These are phyloP conservation scores for Aspergillus fijiensis DNA, from an alignment of 2,329 filamentous ascomycete species.

Conservation along the genomic window DNA sequence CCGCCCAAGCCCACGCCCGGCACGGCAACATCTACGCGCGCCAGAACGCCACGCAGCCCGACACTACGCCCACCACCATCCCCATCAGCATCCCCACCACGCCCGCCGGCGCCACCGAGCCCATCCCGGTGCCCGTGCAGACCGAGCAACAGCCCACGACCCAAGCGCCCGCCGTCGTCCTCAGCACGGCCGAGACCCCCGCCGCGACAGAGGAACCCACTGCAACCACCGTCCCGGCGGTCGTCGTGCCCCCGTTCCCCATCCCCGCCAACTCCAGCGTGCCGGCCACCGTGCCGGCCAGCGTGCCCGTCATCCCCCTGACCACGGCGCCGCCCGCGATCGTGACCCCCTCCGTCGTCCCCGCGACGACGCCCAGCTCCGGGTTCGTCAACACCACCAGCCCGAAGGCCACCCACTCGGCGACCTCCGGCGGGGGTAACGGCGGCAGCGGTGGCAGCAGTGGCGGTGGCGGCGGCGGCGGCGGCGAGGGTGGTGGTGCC, in stretches of 20 bases:
- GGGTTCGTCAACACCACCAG: conserved; percentile 1
- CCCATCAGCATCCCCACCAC: not conserved
- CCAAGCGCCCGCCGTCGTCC: not conserved
- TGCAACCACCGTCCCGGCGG: not conserved
- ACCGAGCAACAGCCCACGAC: not conserved
- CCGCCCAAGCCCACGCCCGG: conserved; percentile 10
- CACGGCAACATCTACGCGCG: conserved; percentile 4
- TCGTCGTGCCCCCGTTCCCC: not conserved
- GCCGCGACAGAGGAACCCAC: not conserved
- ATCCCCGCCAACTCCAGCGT: not conserved
- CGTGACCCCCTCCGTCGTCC: not conserved
- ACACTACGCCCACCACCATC: not conserved
- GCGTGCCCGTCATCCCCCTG: not conserved
- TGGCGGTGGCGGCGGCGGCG: not conserved
- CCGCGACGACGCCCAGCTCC: not conserved
- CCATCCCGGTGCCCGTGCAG: no score
- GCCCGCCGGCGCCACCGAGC: not conserved
- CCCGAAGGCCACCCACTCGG: not conserved
- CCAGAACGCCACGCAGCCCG: not conserved
- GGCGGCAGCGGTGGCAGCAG: not conserved
- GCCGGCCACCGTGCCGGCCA: not conserved
- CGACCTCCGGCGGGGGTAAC: not conserved
- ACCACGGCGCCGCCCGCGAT: not conserved
- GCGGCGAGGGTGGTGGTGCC: not conserved
- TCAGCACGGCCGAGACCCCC: not conserved